phyloP scores from a whole-genome alignment of 768 basidiomycete genomes.

The Omphalotus guepiniiformis region DNA sequence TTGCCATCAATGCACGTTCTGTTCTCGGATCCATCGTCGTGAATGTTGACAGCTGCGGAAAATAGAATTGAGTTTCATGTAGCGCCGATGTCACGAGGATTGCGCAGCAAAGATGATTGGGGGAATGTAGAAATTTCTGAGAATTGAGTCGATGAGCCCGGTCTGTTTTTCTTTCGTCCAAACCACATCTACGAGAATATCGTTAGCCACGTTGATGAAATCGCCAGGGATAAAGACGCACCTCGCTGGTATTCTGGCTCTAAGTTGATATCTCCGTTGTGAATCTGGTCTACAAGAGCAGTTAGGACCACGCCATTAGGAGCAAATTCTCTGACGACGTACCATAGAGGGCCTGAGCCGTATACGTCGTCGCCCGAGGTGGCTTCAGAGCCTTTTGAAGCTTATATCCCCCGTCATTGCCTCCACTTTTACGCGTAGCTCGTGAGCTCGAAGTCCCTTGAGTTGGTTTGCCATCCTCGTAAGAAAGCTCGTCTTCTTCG shows the following conservation, averaged over 20 bases:
- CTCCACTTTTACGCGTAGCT: neutral
- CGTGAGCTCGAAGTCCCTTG: no score
- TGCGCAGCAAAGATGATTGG: constrained; percentile 59
- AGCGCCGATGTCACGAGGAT: neutral
- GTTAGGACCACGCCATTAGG: neutral
- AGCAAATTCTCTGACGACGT: constrained; percentile 6
- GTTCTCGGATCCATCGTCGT: constrained; percentile 60
- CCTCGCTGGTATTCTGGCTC: constrained; percentile 82
- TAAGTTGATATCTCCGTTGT: constrained; percentile 56
- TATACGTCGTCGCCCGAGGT: constrained; percentile 60
- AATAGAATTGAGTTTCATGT: constrained; percentile 1
- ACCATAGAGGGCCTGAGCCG: constrained; percentile 60
- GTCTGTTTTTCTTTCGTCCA: constrained; percentile 77
- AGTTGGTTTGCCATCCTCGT: neutral
- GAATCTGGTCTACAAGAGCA: constrained; percentile 57
- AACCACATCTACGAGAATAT: constrained; percentile 53
- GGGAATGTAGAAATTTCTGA: constrained; percentile 75
- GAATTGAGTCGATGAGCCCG: constrained; percentile 71
- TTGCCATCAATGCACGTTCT: constrained; percentile 82
- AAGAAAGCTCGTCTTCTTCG: constrained; percentile 4
- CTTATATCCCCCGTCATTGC: constrained; percentile 16
- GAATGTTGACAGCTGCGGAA: constrained; percentile 40
- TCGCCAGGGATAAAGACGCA: constrained; percentile 17
- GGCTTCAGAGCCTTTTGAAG: constrained; percentile 46
- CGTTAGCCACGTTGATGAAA: neutral